Conservation (phyloP, 1,139 yeast species). For the Pneumocystis carinii region DNA sequence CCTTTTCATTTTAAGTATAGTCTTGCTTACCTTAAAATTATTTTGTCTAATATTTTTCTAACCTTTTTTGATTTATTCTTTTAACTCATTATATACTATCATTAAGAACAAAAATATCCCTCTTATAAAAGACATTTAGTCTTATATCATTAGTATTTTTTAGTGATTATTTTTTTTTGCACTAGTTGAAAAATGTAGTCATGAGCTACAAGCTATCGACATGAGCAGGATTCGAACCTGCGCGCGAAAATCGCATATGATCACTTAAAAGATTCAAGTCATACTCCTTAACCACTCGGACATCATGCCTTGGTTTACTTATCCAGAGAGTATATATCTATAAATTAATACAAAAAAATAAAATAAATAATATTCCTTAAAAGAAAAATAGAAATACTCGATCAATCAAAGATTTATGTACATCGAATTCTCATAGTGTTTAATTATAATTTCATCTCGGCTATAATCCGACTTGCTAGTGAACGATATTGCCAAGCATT, state of each 20-base stretch:
- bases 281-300: constrained; percentile 13
- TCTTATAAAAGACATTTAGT: too few species aligned
- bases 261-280: constrained; percentile 5
- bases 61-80: too few species aligned
- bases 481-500: constrained; percentile 52
- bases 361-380: too few species aligned
- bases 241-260: constrained; percentile 17
- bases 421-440: background rate
- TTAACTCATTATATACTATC: too few species aligned
- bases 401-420: background rate
- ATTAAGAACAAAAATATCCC: too few species aligned
- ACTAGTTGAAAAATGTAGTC: too few species aligned
- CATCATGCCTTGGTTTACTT: constrained; percentile 11
- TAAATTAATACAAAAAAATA: too few species aligned
- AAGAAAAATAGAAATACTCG: background rate
- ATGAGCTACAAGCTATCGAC: background rate
- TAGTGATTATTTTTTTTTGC: too few species aligned
- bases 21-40: too few species aligned
- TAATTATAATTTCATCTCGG: background rate
- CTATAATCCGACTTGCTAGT: background rate
- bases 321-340: background rate
- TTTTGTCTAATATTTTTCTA: too few species aligned
- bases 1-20: too few species aligned
- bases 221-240: constrained; percentile 16
- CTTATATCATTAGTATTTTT: too few species aligned